These are phyloP conservation scores for Naganishia vishniacii DNA, from an alignment of 768 basidiomycete genomes.

Conservation along the genomic window DNA sequence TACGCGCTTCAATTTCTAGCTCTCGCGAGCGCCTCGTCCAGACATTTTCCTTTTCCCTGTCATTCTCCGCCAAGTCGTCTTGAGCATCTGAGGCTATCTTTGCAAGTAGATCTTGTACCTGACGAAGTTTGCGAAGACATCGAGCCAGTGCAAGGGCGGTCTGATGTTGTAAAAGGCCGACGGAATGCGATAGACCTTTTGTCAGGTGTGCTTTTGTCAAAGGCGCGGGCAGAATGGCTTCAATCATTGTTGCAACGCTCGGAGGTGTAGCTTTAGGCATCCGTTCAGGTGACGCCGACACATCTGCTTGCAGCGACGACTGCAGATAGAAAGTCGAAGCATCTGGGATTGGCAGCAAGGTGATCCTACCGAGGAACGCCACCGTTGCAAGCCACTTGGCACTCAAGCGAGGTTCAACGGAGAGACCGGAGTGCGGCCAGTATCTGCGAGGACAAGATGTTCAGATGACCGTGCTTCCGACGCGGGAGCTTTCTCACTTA, in stretches of 20 bases:
- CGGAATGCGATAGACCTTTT: constrained; percentile 69
- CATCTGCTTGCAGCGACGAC: background rate
- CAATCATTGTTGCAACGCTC: constrained; percentile 62
- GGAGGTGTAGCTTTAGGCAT: constrained; percentile 70
- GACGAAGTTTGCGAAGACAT: constrained; percentile 65
- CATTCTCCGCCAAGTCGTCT: constrained; percentile 60
- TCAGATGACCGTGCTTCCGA: background rate
- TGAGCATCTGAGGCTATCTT: constrained; percentile 49
- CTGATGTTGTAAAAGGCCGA: constrained; percentile 76
- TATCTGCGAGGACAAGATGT: constrained; percentile 31
- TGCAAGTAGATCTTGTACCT: constrained; percentile 48
- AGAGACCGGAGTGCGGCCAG: constrained; percentile 46
- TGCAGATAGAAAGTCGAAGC: constrained; percentile 55
- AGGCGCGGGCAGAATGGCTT: constrained; percentile 70
- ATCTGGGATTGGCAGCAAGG: constrained; percentile 68
- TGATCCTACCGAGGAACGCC: constrained; percentile 68
- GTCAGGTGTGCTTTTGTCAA: constrained; percentile 68
- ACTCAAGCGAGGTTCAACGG: constrained; percentile 40
- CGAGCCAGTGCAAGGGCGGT: constrained; percentile 71
- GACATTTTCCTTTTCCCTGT: constrained; percentile 55
- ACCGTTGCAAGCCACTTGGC: constrained; percentile 77
- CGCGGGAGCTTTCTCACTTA: constrained; percentile 53
- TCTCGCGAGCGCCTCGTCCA: constrained; percentile 67
- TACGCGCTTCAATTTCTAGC: constrained; percentile 67
- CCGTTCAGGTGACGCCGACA: constrained; percentile 36